Percentiles rank a stretch among this genome's conserved stretches.
These are phyloP conservation scores for Ilex paraguariensis DNA, from an alignment of 305 asterid genomes.

Conservation along the genomic window DNA sequence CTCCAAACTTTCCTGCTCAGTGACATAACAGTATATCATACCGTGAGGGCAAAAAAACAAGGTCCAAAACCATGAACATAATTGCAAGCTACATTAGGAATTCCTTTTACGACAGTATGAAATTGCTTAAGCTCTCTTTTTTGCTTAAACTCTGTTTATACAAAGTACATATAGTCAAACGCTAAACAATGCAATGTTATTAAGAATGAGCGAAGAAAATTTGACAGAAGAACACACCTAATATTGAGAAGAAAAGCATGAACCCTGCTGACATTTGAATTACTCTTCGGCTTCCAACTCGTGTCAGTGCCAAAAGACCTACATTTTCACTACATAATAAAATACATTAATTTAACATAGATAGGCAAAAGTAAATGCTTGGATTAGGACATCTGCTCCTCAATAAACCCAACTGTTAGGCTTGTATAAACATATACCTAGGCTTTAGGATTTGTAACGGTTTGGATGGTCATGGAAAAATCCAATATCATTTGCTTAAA, in stretches of 20 bases:
- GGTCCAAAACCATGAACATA: no score
- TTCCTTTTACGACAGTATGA: no score
- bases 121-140: no score
- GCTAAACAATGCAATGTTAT: no score
- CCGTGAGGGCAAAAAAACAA: not conserved
- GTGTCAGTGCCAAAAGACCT: constrained; percentile 75
- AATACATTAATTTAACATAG: not conserved
- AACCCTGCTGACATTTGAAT: constrained; percentile 78
- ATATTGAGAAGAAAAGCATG: constrained; percentile 81
- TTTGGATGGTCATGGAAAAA: no score
- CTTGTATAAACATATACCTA: not conserved
- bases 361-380: not conserved
- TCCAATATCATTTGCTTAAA: no score
- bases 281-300: constrained; percentile 95
- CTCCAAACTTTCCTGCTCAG: constrained; percentile 82
- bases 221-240: constrained; percentile 42
- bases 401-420: not conserved
- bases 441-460: no score
- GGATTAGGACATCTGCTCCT: not conserved
- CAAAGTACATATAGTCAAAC: no score
- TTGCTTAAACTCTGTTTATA: no score
- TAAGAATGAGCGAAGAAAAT: no score
- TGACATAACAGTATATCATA: constrained; percentile 1
- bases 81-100: no score
- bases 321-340: constrained; percentile 62